Conservation (phyloP, 148 eudicot species). For the Rhododendron henanense region DNA sequence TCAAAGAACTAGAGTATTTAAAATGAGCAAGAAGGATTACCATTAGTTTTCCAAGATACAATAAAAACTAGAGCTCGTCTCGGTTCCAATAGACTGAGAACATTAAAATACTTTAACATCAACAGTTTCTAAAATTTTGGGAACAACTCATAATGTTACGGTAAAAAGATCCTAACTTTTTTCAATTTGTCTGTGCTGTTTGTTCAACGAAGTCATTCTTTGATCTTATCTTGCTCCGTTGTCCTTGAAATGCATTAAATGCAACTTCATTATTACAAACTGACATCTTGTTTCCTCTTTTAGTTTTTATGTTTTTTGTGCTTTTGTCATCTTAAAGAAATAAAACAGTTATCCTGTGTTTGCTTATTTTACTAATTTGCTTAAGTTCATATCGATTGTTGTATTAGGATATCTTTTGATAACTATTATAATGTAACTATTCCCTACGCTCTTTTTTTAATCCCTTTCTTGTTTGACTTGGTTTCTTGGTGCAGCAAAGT, state of each 20-base stretch:
- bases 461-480: constrained; percentile 6
- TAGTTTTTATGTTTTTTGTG: neutral
- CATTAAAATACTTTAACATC: neutral
- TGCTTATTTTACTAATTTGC: neutral
- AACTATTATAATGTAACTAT: neutral
- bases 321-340: neutral
- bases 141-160: neutral
- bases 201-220: neutral
- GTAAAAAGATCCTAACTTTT: neutral
- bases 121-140: neutral
- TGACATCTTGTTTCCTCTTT: neutral
- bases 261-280: neutral
- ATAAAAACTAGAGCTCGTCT: neutral
- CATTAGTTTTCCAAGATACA: neutral
- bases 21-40: neutral
- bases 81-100: neutral
- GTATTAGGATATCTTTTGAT: neutral
- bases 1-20: neutral
- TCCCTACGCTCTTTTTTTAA: neutral
- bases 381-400: neutral
- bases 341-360: neutral
- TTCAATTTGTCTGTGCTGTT: constrained; percentile 4
- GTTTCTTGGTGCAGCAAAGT: constrained; percentile 54
- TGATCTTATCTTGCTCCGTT: neutral
- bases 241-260: neutral